Conservation (phyloP, 306 rosid species). For the Astragalus membranaceus region DNA sequence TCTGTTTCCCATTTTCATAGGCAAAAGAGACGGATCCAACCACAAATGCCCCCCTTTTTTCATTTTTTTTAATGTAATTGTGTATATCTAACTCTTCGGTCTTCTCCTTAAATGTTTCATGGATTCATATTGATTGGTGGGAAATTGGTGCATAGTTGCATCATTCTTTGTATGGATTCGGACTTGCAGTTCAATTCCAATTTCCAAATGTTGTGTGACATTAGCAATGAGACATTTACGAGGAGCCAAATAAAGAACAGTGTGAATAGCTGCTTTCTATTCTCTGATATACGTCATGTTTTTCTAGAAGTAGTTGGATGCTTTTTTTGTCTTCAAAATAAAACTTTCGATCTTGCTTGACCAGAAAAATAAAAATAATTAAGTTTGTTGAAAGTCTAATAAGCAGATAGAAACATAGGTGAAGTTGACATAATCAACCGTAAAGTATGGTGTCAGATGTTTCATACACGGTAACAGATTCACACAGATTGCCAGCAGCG, state of each 20-base stretch:
- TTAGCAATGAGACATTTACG: neutral
- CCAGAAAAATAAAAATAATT: neutral
- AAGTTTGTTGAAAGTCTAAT: too few species aligned
- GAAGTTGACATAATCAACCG: too few species aligned
- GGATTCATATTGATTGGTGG: neutral
- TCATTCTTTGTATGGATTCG: neutral
- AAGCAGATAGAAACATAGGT: too few species aligned
- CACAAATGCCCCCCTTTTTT: neutral
- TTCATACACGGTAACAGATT: too few species aligned
- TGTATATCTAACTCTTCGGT: neutral
- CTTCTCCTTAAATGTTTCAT: neutral
- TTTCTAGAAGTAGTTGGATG: neutral
- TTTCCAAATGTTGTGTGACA: neutral
- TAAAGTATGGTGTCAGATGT: too few species aligned
- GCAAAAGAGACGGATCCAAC: neutral
- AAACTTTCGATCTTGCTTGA: slow-evolving; percentile 13
- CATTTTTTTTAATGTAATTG: neutral
- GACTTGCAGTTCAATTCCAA: neutral
- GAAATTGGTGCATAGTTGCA: neutral
- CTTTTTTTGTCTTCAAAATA: neutral
- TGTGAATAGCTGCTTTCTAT: slow-evolving; percentile 9
- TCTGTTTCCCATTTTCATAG: neutral
- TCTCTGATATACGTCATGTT: neutral
- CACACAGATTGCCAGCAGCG: too few species aligned
- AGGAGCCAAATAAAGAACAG: neutral